phyloP scores from a whole-genome alignment of 305 asterid genomes.

The Fraxinus velutina region DNA sequence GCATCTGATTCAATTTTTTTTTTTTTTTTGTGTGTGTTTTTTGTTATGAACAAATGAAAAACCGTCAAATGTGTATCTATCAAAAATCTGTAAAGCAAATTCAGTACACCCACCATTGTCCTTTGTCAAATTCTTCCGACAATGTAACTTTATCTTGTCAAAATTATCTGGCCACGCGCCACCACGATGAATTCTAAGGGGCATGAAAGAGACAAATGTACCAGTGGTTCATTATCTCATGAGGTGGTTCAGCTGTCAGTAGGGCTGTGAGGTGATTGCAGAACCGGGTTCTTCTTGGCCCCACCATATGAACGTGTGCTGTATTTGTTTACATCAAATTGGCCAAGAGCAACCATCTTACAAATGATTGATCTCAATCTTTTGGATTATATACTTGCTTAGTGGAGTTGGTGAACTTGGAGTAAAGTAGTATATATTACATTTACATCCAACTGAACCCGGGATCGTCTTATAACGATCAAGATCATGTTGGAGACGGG shows the following conservation, averaged over 20 bases:
- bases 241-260: conserved; percentile 16
- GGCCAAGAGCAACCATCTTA: neutral
- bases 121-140: no score
- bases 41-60: no score
- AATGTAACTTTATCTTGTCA: no score
- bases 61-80: no score
- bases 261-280: neutral
- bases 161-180: neutral
- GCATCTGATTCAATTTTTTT: no score
- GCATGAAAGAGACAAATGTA: conserved; percentile 16
- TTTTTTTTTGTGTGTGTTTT: no score
- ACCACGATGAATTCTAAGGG: neutral
- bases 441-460: neutral
- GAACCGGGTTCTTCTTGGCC: conserved; percentile 1
- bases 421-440: neutral
- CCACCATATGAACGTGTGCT: conserved; percentile 14
- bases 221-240: neutral
- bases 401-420: neutral
- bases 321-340: neutral
- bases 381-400: neutral
- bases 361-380: neutral
- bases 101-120: no score
- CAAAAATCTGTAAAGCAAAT: no score
- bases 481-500: neutral
- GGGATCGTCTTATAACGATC: neutral